These are phyloP conservation scores for Sporothrix mexicana DNA, from an alignment of 2,329 filamentous ascomycete species.

Conservation along the genomic window DNA sequence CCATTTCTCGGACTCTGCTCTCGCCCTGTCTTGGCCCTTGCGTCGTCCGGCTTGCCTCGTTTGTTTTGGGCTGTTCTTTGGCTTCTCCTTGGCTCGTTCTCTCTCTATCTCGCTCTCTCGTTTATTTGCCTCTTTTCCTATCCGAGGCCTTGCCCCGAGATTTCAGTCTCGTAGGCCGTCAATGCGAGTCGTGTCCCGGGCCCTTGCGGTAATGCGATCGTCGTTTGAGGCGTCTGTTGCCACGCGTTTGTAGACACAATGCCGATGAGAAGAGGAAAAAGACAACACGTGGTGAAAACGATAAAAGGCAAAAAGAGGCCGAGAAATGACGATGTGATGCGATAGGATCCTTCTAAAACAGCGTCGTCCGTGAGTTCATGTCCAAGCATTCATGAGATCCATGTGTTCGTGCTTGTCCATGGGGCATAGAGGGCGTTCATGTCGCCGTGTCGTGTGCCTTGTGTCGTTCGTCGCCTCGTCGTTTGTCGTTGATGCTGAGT, in stretches of 20 bases:
- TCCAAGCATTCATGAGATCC: background rate
- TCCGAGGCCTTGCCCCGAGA: background rate
- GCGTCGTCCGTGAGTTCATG: conserved; percentile 13
- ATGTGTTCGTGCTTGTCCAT: background rate
- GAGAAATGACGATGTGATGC: background rate
- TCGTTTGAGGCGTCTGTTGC: background rate
- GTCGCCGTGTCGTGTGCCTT: background rate
- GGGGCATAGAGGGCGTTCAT: background rate
- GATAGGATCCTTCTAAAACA: conserved; percentile 6
- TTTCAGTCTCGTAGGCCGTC: conserved; percentile 1
- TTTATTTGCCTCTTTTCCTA: conserved; percentile 14
- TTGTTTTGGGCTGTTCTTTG: too few species aligned
- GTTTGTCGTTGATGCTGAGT: conserved; percentile 14
- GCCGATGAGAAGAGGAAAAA: background rate
- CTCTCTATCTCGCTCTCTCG: background rate
- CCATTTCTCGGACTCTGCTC: too few species aligned
- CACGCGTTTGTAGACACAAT: conserved; percentile 11
- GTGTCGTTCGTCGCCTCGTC: conserved; percentile 2
- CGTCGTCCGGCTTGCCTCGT: too few species aligned
- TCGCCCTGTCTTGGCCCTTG: too few species aligned
- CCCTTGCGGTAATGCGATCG: background rate
- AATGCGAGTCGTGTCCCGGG: background rate
- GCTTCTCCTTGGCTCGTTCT: background rate
- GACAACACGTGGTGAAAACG: background rate
- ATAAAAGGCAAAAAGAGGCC: background rate